Percentiles rank a stretch among this genome's conserved stretches.
These are phyloP conservation scores for Ganoderma meredithae DNA, from an alignment of 1,284 basidiomycete genomes.

Conservation along the genomic window DNA sequence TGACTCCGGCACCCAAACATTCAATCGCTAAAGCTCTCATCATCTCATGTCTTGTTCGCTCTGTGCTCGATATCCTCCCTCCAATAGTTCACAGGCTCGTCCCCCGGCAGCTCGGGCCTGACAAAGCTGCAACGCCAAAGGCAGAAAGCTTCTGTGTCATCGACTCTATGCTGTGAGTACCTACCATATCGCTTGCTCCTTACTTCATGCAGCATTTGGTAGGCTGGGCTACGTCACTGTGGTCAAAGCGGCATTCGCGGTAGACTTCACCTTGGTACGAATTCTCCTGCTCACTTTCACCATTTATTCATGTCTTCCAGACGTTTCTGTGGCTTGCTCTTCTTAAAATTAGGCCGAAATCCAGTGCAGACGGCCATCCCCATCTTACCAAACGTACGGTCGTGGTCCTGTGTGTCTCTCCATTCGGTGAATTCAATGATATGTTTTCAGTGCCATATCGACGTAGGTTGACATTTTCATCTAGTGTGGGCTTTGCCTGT, in stretches of 20 bases:
- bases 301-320: conserved; percentile 16
- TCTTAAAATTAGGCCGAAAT: conserved; percentile 25
- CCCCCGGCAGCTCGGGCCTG: conserved; percentile 18
- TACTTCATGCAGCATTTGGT: background rate
- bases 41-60: conserved; percentile 34
- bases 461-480: background rate
- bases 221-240: conserved; percentile 38
- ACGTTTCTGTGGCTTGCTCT: conserved; percentile 35
- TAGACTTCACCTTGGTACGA: conserved; percentile 40
- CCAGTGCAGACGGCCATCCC: conserved; percentile 29
- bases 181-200: background rate
- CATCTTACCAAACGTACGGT: conserved; percentile 31
- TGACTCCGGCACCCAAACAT: conserved; percentile 39
- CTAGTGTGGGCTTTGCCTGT: conserved; percentile 39
- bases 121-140: conserved; percentile 14
- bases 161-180: conserved; percentile 35
- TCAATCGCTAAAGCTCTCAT: conserved; percentile 37
- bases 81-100: conserved; percentile 27
- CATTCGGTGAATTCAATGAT: conserved; percentile 32
- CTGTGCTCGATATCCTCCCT: conserved; percentile 32
- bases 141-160: conserved; percentile 34
- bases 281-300: background rate
- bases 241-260: conserved; percentile 38
- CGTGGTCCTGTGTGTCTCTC: conserved; percentile 30
- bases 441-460: no score